These are phyloP conservation scores for Olyra latifolia DNA, from an alignment of 176 grass and related monocot species.

Conservation along the genomic window DNA sequence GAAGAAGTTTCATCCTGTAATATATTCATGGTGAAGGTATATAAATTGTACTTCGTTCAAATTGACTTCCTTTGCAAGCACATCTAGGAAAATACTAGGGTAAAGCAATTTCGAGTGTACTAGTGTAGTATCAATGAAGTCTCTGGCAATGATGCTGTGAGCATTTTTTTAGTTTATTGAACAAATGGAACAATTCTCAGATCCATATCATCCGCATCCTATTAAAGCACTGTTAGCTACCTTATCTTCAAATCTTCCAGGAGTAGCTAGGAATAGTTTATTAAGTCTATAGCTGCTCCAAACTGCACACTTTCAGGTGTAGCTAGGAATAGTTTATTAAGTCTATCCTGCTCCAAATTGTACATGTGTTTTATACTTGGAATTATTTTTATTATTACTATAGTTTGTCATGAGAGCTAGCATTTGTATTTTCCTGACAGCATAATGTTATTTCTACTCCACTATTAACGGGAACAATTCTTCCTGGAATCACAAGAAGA, in stretches of 20 bases:
- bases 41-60: background rate
- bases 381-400: constrained; percentile 15
- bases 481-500: constrained; percentile 93
- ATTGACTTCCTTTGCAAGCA: constrained; percentile 18
- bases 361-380: background rate
- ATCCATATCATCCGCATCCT: background rate
- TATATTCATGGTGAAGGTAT: constrained; percentile 93
- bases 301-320: background rate
- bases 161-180: background rate
- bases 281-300: background rate
- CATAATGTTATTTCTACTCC: constrained; percentile 79
- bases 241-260: background rate
- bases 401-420: background rate
- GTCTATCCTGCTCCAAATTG: background rate
- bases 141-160: background rate
- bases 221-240: background rate
- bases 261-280: constrained; percentile 5
- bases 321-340: background rate
- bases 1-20: constrained; percentile 99
- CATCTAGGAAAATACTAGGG: constrained; percentile 5
- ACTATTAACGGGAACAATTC: constrained; percentile 74
- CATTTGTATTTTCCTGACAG: constrained; percentile 30
- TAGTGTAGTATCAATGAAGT: background rate
- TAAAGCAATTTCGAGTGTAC: background rate
- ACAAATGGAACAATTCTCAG: background rate